Percentiles rank a stretch among this genome's conserved stretches.
Evolutionary conservation across 371 early-diverging fungal species (phyloP).

Genomic region (Nematocida major): DNA sequence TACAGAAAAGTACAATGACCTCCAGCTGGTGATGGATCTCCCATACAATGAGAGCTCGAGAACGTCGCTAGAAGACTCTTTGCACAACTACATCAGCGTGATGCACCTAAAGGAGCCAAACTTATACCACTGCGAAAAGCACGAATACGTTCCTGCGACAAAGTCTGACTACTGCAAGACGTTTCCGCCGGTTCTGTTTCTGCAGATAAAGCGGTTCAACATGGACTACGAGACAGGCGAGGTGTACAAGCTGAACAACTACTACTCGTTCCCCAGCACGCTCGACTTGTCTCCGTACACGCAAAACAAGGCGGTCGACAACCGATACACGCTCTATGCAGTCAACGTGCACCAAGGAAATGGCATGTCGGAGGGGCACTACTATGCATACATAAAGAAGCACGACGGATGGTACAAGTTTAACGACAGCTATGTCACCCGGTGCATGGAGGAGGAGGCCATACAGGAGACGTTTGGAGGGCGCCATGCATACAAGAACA

Average conservation of each 20-base stretch:
- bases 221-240: conserved; percentile 70
- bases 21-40: conserved; percentile 54
- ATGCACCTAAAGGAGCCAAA: conserved; percentile 92
- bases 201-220: conserved; percentile 92
- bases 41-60: conserved; percentile 30
- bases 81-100: conserved; percentile 75
- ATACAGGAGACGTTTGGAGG: conserved; percentile 75
- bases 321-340: conserved; percentile 64
- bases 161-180: conserved; percentile 84
- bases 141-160: conserved; percentile 85
- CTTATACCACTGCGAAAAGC: conserved; percentile 84
- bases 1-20: conserved; percentile 63
- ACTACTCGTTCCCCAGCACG: conserved; percentile 83
- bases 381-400: conserved; percentile 75
- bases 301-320: conserved; percentile 65
- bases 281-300: conserved; percentile 81
- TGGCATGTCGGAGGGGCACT: conserved; percentile 86
- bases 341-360: conserved; percentile 88
- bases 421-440: conserved; percentile 88
- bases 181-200: conserved; percentile 87
- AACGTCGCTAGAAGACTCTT: conserved; percentile 72
- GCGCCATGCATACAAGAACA: conserved; percentile 54
- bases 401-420: conserved; percentile 76
- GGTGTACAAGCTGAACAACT: conserved; percentile 75
- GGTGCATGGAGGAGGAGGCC: conserved; percentile 75